phyloP scores from a whole-genome alignment of 495 filamentous ascomycete species.

The Bombardia bombarda region DNA sequence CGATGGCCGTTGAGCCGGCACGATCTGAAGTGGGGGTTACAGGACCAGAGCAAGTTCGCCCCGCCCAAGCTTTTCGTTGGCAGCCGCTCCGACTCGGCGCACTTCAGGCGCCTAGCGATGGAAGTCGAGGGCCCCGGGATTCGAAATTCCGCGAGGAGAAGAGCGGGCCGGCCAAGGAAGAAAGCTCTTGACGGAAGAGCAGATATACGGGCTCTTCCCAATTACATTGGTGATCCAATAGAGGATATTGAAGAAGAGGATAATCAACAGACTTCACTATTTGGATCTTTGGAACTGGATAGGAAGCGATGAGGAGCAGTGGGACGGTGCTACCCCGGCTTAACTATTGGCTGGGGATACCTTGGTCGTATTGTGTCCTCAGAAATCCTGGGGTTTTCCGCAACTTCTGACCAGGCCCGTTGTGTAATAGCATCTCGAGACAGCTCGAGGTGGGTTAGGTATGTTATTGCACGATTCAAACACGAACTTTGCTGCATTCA shows the following conservation, averaged over 20 bases:
- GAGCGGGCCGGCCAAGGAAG: conserved; percentile 24
- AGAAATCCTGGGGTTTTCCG: too few relatives aligned
- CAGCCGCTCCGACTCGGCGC: conserved; percentile 16
- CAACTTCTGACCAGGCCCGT: too few relatives aligned
- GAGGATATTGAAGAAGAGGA: conserved; percentile 32
- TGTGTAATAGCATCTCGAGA: too few relatives aligned
- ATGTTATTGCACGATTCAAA: too few relatives aligned
- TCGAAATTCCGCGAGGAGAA: conserved; percentile 6
- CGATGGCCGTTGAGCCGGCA: conserved; percentile 17
- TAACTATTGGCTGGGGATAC: too few relatives aligned
- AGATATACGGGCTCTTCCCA: conserved; percentile 32
- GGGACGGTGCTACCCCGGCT: too few relatives aligned
- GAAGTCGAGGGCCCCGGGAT: too few relatives aligned
- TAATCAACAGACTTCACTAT: conserved; percentile 3
- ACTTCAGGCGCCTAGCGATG: too few relatives aligned
- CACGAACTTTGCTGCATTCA: too few relatives aligned
- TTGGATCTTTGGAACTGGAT: conserved; percentile 15
- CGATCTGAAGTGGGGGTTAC: conserved; percentile 14
- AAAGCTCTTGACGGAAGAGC: conserved; percentile 27
- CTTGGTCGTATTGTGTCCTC: too few relatives aligned
- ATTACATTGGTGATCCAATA: conserved; percentile 37
- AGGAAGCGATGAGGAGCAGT: too few relatives aligned
- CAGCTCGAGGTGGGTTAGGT: too few relatives aligned
- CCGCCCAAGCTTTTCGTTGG: conserved; percentile 36
- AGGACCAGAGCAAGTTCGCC: conserved; percentile 20